A percentile compares a stretch with the other conserved stretches of the same genome.
These are phyloP conservation scores for Termitomyces sp. DNA, from an alignment of 768 basidiomycete genomes.

Conservation along the genomic window DNA sequence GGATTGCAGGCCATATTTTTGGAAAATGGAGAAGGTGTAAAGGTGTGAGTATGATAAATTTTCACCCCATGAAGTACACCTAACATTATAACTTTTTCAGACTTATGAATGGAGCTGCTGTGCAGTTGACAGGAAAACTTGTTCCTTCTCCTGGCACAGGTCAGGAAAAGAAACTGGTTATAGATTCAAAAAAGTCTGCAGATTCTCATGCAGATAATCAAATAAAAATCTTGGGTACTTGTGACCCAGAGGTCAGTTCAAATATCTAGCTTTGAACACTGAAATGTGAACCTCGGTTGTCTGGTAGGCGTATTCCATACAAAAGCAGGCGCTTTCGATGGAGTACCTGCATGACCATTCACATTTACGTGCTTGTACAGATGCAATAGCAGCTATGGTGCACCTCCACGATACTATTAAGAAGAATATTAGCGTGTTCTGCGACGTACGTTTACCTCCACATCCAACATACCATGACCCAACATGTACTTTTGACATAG, in stretches of 20 bases:
- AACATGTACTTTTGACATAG: conserved; percentile 30
- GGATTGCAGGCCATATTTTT: conserved; percentile 78
- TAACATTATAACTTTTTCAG: not conserved
- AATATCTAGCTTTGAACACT: too few relatives aligned
- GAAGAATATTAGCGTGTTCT: conserved; percentile 59
- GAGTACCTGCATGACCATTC: conserved; percentile 84
- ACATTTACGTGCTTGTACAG: conserved; percentile 84
- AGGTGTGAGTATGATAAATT: conserved; percentile 16
- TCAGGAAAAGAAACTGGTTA: conserved; percentile 45
- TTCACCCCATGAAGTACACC: not conserved
- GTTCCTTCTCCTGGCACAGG: conserved; percentile 40
- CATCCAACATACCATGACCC: not conserved
- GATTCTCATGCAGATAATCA: conserved; percentile 8
- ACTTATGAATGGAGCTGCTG: conserved; percentile 19
- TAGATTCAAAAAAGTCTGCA: conserved; percentile 26
- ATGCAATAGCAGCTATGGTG: conserved; percentile 67
- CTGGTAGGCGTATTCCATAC: conserved; percentile 79
- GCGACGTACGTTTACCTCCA: conserved; percentile 51
- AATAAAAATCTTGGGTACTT: conserved; percentile 40
- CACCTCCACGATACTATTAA: conserved; percentile 61
- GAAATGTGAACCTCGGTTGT: not conserved
- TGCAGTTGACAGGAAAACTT: conserved; percentile 32
- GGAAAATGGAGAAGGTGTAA: conserved; percentile 28
- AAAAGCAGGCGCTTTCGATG: conserved; percentile 77
- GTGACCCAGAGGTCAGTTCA: conserved; percentile 39